Base-by-base conservation (phyloP, 225 moss, liverwort and hornwort species). In the Pseudisothecium myosuroides region DNA sequence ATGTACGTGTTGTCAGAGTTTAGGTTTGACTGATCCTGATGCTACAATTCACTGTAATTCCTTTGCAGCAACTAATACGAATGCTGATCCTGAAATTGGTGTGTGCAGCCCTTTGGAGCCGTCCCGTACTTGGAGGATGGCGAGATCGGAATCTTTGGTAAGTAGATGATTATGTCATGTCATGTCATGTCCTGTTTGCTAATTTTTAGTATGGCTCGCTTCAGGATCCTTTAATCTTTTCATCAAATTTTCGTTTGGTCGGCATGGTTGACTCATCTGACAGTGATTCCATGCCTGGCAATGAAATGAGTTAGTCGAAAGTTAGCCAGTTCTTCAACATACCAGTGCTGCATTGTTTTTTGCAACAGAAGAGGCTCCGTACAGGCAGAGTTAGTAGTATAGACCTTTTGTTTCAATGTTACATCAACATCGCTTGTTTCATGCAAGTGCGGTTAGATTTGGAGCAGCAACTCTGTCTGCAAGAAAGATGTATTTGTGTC, bases 121-220 rank as follows among this genome's bases (percentile, higher is more conserved):
- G 31, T 92, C n/a, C 93, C 93, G 18, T 88, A n/a, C 77, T 88
- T 93, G 10, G 91, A 93, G 72, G 93, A 94, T 79, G 93, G 92
- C 37, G 91, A 92, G 2, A 7, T 76, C 5, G 52, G 14, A 76
- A 12, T 76, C 76, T 34, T 76, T 52, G 76, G 76, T 76, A 52
- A 52, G 52, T 12, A 12, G 26, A 11, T 75, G 49, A 31, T 27
- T 1, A 9, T 49, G 8, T 5, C 47, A 50, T 4, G 34, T 5
- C 47, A 50, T 4, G 34, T 34, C 52, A 21, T 31, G 76, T 50
- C 5, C 12, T 34, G 47, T 74, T 74, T 18, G 47, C 31, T 6
- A 31, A 4, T 3, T 4, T 4, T 76, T 34, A 12, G 34, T 50
- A 8, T 21, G 50, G 2, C 32, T 50, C 50, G 20, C 22, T 13